Evolutionary conservation across 768 basidiomycete species (phyloP).

Genomic region (Cyclocybe cylindracea): DNA sequence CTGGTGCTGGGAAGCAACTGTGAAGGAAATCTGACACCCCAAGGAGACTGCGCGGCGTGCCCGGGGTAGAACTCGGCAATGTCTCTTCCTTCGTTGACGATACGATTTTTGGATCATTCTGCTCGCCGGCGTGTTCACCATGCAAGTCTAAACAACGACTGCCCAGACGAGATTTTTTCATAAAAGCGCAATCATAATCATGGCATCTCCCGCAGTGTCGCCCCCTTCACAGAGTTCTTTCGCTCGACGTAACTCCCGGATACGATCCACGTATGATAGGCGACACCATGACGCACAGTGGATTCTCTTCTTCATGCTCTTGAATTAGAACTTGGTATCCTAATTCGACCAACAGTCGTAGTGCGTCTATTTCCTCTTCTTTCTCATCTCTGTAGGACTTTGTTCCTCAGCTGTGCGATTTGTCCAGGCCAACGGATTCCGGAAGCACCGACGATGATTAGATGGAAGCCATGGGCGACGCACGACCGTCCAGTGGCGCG

Average conservation of each 20-base stretch:
- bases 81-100: conserved; percentile 18
- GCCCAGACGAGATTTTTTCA: conserved; percentile 18
- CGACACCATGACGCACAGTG: too few relatives aligned
- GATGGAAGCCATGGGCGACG: too few relatives aligned
- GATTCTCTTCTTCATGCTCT: too few relatives aligned
- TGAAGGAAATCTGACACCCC: conserved; percentile 12
- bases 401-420: too few relatives aligned
- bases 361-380: too few relatives aligned
- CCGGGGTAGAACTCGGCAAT: not conserved
- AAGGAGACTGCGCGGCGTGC: conserved; percentile 2
- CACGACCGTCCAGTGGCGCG: too few relatives aligned
- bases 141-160: conserved; percentile 17
- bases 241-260: conserved; percentile 29
- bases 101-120: conserved; percentile 29
- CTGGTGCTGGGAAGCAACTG: conserved; percentile 1
- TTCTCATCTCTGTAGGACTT: too few relatives aligned
- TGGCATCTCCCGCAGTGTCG: conserved; percentile 32
- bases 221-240: conserved; percentile 15
- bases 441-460: too few relatives aligned
- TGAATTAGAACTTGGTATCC: too few relatives aligned
- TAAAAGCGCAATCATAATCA: conserved; percentile 27
- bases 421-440: too few relatives aligned
- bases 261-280: conserved; percentile 15
- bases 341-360: too few relatives aligned
- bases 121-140: conserved; percentile 22